These are phyloP conservation scores for Mycotypha africana DNA, from an alignment of 371 early-diverging fungal species.

Conservation along the genomic window DNA sequence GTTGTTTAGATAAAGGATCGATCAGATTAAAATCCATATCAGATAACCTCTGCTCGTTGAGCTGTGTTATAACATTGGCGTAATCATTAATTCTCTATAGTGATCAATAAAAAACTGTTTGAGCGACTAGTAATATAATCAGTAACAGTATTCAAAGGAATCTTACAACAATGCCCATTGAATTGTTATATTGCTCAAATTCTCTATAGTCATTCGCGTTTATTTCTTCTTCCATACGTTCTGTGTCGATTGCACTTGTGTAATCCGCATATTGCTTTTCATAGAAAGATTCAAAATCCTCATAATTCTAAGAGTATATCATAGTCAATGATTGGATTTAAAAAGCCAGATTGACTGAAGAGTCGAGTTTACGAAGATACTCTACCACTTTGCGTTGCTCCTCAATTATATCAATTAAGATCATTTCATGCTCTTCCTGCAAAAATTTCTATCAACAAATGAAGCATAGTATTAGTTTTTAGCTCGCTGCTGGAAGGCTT, in stretches of 20 bases:
- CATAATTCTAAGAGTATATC: constrained; percentile 1
- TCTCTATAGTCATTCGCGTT: constrained; percentile 1
- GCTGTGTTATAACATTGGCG: constrained; percentile 1
- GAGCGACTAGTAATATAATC: background rate
- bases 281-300: constrained; percentile 2
- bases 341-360: background rate
- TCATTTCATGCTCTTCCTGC: constrained; percentile 12
- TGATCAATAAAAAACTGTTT: no score
- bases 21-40: constrained; percentile 9
- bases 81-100: constrained; percentile 12
- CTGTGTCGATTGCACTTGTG: background rate
- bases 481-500: background rate
- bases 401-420: constrained; percentile 10
- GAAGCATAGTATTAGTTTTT: background rate
- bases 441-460: constrained; percentile 6
- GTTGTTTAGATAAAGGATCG: background rate
- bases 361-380: background rate
- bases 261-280: background rate
- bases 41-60: constrained; percentile 4
- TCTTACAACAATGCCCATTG: constrained; percentile 3
- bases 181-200: constrained; percentile 1
- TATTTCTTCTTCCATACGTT: constrained; percentile 1
- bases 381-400: constrained; percentile 6
- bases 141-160: background rate
- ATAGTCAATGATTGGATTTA: no score